These are phyloP conservation scores for Pleomassaria siparia DNA, from an alignment of 2,329 filamentous ascomycete species.

Conservation along the genomic window DNA sequence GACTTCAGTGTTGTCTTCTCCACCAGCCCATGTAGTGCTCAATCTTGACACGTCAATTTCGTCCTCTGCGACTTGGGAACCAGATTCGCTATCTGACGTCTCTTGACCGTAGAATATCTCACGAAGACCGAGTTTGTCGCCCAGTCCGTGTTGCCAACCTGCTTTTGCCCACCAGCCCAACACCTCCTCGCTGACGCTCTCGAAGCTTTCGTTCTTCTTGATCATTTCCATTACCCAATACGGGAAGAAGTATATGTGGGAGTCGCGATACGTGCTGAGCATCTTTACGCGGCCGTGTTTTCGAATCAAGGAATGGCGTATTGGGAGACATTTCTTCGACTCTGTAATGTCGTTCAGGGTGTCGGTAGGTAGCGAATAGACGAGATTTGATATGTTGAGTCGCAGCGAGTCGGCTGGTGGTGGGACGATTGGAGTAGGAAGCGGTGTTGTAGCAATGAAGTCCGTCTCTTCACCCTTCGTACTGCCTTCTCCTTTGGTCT, in stretches of 20 bases:
- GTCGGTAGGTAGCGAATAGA: slow-evolving; percentile 86
- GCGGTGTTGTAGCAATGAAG: slow-evolving; percentile 77
- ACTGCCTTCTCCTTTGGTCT: slow-evolving; percentile 74
- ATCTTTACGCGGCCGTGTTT: slow-evolving; percentile 76
- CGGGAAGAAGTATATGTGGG: slow-evolving; percentile 93
- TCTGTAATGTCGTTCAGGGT: slow-evolving; percentile 82
- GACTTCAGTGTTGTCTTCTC: slow-evolving; percentile 4
- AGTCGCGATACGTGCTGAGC: slow-evolving; percentile 81
- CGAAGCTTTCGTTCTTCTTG: slow-evolving; percentile 74
- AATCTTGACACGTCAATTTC: slow-evolving; percentile 57
- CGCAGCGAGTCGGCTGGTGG: slow-evolving; percentile 66
- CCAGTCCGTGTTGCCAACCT: slow-evolving; percentile 81
- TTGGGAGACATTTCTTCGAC: slow-evolving; percentile 69
- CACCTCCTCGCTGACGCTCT: slow-evolving; percentile 88
- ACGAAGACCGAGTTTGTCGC: slow-evolving; percentile 73
- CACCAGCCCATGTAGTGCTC: slow-evolving; percentile 52
- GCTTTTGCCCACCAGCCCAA: slow-evolving; percentile 96
- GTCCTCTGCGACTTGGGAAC: slow-evolving; percentile 48
- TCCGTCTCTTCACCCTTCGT: slow-evolving; percentile 92
- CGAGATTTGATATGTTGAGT: slow-evolving; percentile 71
- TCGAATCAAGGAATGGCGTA: slow-evolving; percentile 75
- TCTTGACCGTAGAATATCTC: slow-evolving; percentile 61
- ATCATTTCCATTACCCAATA: slow-evolving; percentile 88
- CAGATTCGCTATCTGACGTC: slow-evolving; percentile 42
- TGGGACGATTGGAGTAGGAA: slow-evolving; percentile 60